Conservation (phyloP, 73 alveolate genomes). For the Stentor roeselii region DNA sequence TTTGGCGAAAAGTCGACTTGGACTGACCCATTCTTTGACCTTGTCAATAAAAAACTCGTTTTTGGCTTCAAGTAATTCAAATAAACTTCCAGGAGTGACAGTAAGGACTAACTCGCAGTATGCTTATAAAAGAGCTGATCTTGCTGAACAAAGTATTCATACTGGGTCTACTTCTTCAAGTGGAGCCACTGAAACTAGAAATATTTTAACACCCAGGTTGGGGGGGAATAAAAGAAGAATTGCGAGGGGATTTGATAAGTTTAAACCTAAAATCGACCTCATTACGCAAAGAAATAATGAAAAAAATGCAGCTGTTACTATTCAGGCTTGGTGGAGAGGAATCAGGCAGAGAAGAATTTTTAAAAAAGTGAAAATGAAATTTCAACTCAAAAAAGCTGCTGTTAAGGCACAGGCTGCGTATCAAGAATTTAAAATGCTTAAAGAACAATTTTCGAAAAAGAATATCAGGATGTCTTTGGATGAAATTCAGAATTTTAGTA, state of each 20-base stretch:
- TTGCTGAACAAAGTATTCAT: not conserved
- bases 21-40: not conserved
- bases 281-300: not conserved
- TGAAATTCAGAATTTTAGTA: not conserved
- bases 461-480: not conserved
- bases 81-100: not conserved
- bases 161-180: not conserved
- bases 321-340: slow-evolving; percentile 26
- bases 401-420: not conserved
- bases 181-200: not conserved
- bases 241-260: no score
- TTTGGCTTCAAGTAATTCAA: not conserved
- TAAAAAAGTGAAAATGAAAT: not conserved
- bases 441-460: not conserved
- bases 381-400: not conserved
- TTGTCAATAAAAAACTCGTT: not conserved
- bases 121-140: not conserved
- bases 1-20: not conserved
- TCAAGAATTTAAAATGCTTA: not conserved
- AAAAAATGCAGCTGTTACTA: slow-evolving; percentile 8
- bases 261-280: not conserved
- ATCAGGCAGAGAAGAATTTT: not conserved
- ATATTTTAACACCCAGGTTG: not conserved
- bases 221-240: not conserved
- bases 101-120: not conserved